Percentiles rank a stretch among this genome's conserved stretches.
phyloP scores from a whole-genome alignment of 176 grass and related monocot species.

The Aegilops longissima region DNA sequence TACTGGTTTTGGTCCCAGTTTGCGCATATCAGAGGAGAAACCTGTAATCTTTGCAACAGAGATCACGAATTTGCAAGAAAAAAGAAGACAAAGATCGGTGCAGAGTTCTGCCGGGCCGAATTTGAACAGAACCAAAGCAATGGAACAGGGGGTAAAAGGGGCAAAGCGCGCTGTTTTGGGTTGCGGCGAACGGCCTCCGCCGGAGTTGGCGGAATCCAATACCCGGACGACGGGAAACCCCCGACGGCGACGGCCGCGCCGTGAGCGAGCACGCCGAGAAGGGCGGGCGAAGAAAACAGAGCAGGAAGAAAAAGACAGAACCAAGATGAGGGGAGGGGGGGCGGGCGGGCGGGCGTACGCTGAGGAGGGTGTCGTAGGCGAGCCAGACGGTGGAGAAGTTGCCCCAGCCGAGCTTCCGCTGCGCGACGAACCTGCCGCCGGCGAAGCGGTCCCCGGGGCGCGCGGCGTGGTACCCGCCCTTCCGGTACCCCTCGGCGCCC shows the following conservation, averaged over 20 bases:
- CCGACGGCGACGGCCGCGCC: not conserved
- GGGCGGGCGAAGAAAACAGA: not conserved
- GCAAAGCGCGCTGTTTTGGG: constrained; percentile 3
- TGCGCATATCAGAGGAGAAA: not conserved
- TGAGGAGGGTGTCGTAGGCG: constrained; percentile 78
- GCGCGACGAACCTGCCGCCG: constrained; percentile 74
- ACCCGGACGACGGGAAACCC: not conserved
- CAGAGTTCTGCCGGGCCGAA: not conserved
- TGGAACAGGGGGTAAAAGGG: constrained; percentile 31
- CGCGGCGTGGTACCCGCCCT: constrained; percentile 89
- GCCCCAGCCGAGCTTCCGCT: constrained; percentile 95
- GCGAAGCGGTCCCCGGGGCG: constrained; percentile 78
- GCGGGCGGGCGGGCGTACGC: constrained; percentile 33
- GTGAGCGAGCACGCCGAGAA: constrained; percentile 16
- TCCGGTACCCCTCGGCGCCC: constrained; percentile 78
- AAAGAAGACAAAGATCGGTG: not conserved
- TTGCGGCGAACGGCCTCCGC: not conserved
- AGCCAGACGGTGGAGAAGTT: constrained; percentile 99
- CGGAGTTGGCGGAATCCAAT: not conserved
- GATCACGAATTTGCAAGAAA: not conserved
- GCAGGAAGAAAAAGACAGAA: not conserved
- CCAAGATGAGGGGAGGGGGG: not conserved
- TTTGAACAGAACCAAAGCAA: not conserved
- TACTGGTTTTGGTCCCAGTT: not conserved
- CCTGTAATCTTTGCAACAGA: not conserved